Conservation (phyloP, 805 yeast genomes). For the Candida peoriensis region DNA sequence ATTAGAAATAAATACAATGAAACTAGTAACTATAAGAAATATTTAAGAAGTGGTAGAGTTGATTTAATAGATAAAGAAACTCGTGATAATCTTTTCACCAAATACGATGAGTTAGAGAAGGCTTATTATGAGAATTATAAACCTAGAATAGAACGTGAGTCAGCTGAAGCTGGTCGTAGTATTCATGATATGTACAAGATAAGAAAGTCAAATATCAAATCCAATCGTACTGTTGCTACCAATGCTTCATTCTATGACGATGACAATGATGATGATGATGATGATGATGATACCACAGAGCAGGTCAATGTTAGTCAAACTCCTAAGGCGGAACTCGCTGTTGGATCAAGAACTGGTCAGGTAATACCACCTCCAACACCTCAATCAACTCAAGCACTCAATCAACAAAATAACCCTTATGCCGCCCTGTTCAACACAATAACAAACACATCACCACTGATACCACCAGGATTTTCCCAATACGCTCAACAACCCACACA, state of each 20-base stretch:
- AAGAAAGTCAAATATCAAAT: background rate
- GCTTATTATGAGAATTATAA: slow-evolving; percentile 18
- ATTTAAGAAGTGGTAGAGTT: slow-evolving; percentile 20
- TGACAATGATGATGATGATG: too few relatives aligned
- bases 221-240: background rate
- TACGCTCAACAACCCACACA: too few relatives aligned
- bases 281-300: too few relatives aligned
- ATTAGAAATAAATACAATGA: slow-evolving; percentile 14
- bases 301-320: too few relatives aligned
- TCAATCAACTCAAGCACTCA: background rate
- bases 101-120: slow-evolving; percentile 9
- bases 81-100: slow-evolving; percentile 13
- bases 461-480: too few relatives aligned
- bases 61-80: slow-evolving; percentile 19
- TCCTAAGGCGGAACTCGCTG: too few relatives aligned
- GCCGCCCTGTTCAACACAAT: too few relatives aligned
- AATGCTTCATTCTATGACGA: background rate
- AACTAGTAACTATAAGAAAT: slow-evolving; percentile 19
- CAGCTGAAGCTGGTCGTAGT: too few relatives aligned
- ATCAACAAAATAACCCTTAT: too few relatives aligned
- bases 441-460: too few relatives aligned
- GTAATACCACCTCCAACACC: background rate
- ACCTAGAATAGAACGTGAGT: slow-evolving; percentile 20
- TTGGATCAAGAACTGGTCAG: too few relatives aligned
- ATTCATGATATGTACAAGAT: slow-evolving; percentile 3